Evolutionary conservation across 2,329 filamentous ascomycete species (phyloP), one percentile per base, ranked within the genome.

Genomic region (Dactylonectria macrodidyma): DNA sequence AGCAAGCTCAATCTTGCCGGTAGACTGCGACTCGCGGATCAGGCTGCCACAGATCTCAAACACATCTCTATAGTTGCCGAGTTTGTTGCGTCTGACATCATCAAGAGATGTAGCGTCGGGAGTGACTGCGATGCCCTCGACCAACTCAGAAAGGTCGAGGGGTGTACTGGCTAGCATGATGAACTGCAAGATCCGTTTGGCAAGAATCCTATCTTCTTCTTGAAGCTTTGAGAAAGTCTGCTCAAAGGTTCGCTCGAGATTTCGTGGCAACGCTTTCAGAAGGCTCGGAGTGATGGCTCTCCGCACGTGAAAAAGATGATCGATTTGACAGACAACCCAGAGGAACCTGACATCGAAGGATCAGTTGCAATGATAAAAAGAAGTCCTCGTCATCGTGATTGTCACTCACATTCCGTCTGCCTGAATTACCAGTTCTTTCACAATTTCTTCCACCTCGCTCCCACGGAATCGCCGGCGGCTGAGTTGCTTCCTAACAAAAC

Each of bases 221-320:
- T 12, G 26, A 3, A 54, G 50, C 12, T 54, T 54, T 10, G 33
- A 12, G 24, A 54, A 54, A 3, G 50, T 54, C 24, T 54, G 50
- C 24, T 54, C 50, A 34, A 30, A 54, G 5, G 50, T 54, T 33
- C 50, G 22, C 24, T 54, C 50, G 11, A 54, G 50, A 54, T 33
- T 54, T n/a, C 50, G 50, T 16, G 50, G 50, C 10, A 54, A 26
- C 2, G 38, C 38, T 16, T 41, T 12, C 1, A 41, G 6, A 5
- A 41, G 12, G 12, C 12, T 16, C 14, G 38, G 38, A 11, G 38
- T 41, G 38, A 41, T 16, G 1, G 12, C 12, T 12, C 10, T 41
- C 14, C 38, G 38, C 12, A 41, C 16, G 2, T 16, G 12, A 5
- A 16, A 5, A 12, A 41, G 38, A 16, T 41, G 12, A 14, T 41